phyloP scores from a whole-genome alignment of 169 alveolate species.

The Cryptosporidium baileyi region DNA sequence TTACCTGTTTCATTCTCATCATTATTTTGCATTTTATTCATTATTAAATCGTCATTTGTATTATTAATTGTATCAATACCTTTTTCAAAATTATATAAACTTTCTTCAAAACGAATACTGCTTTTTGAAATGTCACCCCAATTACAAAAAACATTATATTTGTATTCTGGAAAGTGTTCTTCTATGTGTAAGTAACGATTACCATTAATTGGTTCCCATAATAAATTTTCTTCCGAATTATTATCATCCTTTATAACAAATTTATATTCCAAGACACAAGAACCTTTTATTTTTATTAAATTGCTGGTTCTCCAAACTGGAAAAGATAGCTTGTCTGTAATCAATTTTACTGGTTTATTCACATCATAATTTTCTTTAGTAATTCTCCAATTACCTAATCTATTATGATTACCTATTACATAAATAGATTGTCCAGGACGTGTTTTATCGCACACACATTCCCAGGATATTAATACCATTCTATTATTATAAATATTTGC shows the following conservation, averaged over 20 bases:
- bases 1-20: not conserved
- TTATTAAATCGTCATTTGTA: not conserved
- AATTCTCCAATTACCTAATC: constrained; percentile 73
- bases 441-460: constrained; percentile 73
- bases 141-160: constrained; percentile 41
- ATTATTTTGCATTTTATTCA: not conserved
- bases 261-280: constrained; percentile 72
- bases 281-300: constrained; percentile 30
- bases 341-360: constrained; percentile 50
- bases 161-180: constrained; percentile 47
- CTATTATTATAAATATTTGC: not conserved
- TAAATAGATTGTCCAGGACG: constrained; percentile 73
- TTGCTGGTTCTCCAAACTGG: constrained; percentile 74
- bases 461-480: constrained; percentile 73
- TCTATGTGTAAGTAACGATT: constrained; percentile 70
- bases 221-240: not conserved
- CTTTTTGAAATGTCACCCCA: constrained; percentile 70
- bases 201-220: constrained; percentile 73
- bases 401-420: constrained; percentile 71
- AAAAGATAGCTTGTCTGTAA: constrained; percentile 72
- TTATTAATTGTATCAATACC: not conserved
- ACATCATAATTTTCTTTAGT: not conserved
- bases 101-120: constrained; percentile 52
- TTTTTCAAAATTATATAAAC: not conserved
- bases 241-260: constrained; percentile 53